These are phyloP conservation scores for Botryosphaeria dothidea DNA, from an alignment of 2,329 filamentous ascomycete species.

Conservation along the genomic window DNA sequence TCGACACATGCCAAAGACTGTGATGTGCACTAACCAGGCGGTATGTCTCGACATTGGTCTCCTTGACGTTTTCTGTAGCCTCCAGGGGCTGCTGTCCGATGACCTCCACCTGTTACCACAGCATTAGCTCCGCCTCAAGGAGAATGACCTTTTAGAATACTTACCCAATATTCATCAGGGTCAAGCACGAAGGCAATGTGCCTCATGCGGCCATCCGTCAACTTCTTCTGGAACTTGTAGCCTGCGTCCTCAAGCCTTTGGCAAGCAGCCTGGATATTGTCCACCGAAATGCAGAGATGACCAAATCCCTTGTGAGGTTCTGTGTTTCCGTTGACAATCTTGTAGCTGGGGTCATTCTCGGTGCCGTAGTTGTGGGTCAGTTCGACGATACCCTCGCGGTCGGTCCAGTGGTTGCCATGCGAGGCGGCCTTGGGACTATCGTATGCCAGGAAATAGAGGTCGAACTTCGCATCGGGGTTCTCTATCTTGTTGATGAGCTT, in stretches of 20 bases:
- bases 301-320: conserved; percentile 82
- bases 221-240: conserved; percentile 93
- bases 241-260: conserved; percentile 85
- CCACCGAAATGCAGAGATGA: conserved; percentile 73
- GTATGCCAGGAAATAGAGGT: conserved; percentile 93
- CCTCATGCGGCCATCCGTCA: conserved; percentile 68
- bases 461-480: conserved; percentile 87
- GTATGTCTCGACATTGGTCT: conserved; percentile 75
- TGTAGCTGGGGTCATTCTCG: conserved; percentile 78
- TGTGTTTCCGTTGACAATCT: conserved; percentile 83
- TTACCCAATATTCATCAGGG: conserved; percentile 68
- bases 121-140: neutral
- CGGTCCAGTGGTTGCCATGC: conserved; percentile 70
- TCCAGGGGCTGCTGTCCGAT: conserved; percentile 72
- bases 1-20: conserved; percentile 43
- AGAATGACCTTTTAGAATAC: neutral
- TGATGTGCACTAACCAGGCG: conserved; percentile 53
- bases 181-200: conserved; percentile 89
- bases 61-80: conserved; percentile 69
- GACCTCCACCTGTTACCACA: conserved; percentile 61
- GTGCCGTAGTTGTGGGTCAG: conserved; percentile 85
- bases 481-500: conserved; percentile 77
- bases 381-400: conserved; percentile 88
- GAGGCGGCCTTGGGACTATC: conserved; percentile 75
- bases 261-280: conserved; percentile 81